Evolutionary conservation across 768 basidiomycete species (phyloP), one percentile per base, ranked within the genome.

Genomic region (Leucosporidium yakuticum): DNA sequence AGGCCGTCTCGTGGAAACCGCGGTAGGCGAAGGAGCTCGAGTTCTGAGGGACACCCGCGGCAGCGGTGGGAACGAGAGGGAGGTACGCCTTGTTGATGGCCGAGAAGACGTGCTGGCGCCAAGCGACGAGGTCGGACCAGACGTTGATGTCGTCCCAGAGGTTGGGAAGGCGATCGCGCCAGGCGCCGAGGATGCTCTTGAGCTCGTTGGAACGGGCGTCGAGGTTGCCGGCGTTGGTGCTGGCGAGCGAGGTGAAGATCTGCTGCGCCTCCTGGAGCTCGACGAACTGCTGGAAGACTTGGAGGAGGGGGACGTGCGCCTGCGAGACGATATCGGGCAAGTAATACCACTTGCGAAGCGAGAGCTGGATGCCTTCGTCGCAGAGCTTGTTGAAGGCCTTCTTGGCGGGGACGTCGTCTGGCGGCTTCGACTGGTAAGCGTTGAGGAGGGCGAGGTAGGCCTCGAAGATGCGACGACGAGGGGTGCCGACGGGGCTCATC

Each of bases 231-330:
- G 88, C 87, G 64, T 83, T 96, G 6, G 96, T 98, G 64, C 85
- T 84, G 0, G 89, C 87, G 27, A 99, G 83, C 20, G 89, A 91
- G 19, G 88, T 88, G 74, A 98, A 98, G 32, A 99, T 96, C 69
- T 90, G 88, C 54, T 79, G 76, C 21, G 96, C 92, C 79, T 99
- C 96, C 76, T 91, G 89, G 7, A 99, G 83, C 79, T 99, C 96
- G 50, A 99, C 94, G 73, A 96, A 96, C 78, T 98, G 96, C 78
- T 99, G 96, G 82, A 98, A 99, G 78, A 96, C 90, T 77, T 98
- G 94, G 36, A 99, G 82, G 34, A 99, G 81, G 5, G 96, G 94
- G 19, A 98, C 84, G 78, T 99, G 96, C 4, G 92, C 92, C n/a
- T 86, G 83, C 2, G 92, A 92, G 56, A 97, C 83, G 58, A 91